Evolutionary conservation across 1,139 yeast species (phyloP).

Genomic region (Hyphopichia pseudoburtonii): DNA sequence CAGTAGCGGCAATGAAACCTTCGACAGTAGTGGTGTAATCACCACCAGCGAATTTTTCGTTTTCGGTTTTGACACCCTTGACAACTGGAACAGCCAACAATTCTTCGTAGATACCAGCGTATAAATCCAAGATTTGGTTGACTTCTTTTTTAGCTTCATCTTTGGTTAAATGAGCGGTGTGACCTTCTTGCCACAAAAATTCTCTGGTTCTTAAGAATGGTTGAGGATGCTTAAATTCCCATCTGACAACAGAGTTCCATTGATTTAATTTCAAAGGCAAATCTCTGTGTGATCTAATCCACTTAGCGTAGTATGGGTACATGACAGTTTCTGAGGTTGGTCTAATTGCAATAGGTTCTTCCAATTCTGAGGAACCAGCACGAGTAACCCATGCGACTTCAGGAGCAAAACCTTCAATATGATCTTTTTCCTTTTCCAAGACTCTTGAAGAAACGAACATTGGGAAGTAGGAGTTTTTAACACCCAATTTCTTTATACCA

Average conservation of each 20-base stretch:
- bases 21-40: slow-evolving; percentile 92
- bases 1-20: slow-evolving; percentile 97
- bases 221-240: slow-evolving; percentile 99
- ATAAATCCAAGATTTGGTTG: slow-evolving; percentile 78
- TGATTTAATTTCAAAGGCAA: slow-evolving; percentile 94
- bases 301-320: slow-evolving; percentile 99
- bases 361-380: slow-evolving; percentile 92
- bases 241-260: slow-evolving; percentile 99
- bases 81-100: slow-evolving; percentile 96
- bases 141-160: slow-evolving; percentile 86
- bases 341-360: slow-evolving; percentile 98
- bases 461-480: slow-evolving; percentile 95
- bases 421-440: slow-evolving; percentile 96
- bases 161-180: slow-evolving; percentile 88
- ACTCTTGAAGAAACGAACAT: slow-evolving; percentile 95
- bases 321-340: slow-evolving; percentile 99
- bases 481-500: slow-evolving; percentile 83
- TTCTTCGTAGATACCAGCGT: slow-evolving; percentile 82
- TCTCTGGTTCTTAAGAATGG: slow-evolving; percentile 99
- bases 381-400: slow-evolving; percentile 99
- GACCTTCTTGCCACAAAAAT: slow-evolving; percentile 99
- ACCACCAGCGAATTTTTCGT: slow-evolving; percentile 99
- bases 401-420: slow-evolving; percentile 98
- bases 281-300: slow-evolving; percentile 98
- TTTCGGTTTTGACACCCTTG: slow-evolving; percentile 93